Evolutionary conservation across 2,329 filamentous ascomycete species (phyloP).

Genomic region (Graphiopsis chlorocephala): DNA sequence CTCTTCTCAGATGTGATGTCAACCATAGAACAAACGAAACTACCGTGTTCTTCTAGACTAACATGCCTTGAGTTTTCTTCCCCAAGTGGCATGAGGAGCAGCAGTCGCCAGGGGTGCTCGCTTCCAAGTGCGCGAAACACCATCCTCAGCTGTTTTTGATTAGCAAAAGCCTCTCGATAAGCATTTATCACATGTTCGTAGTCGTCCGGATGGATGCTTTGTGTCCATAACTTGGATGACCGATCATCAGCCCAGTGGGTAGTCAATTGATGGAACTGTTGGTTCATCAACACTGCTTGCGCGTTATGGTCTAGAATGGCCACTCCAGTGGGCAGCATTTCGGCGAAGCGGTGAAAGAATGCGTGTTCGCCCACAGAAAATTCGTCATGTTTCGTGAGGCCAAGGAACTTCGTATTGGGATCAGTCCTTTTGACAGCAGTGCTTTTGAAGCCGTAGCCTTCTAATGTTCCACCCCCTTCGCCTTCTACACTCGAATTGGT

Average conservation of each 20-base stretch:
- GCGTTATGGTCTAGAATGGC: constrained; percentile 46
- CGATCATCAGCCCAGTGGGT: constrained; percentile 39
- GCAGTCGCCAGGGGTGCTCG: constrained; percentile 39
- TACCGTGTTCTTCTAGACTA: constrained; percentile 35
- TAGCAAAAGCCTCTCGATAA: constrained; percentile 43
- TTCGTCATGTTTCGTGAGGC: background rate
- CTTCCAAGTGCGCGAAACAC: constrained; percentile 42
- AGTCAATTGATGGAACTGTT: constrained; percentile 45
- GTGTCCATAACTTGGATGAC: constrained; percentile 45
- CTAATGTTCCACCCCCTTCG: background rate
- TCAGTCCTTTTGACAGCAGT: background rate
- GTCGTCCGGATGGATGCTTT: constrained; percentile 45
- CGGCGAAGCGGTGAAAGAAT: constrained; percentile 45
- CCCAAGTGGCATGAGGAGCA: constrained; percentile 42
- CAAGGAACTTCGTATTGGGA: background rate
- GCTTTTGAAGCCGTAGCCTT: background rate
- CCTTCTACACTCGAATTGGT: background rate
- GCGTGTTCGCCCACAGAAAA: constrained; percentile 36
- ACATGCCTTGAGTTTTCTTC: constrained; percentile 36
- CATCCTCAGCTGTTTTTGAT: constrained; percentile 38
- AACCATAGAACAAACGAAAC: constrained; percentile 47
- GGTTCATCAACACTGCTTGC: constrained; percentile 46
- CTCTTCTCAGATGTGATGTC: constrained; percentile 47
- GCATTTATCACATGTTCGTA: constrained; percentile 45
- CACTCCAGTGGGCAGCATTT: constrained; percentile 45